phyloP scores from a whole-genome alignment of 2,329 filamentous ascomycete genomes.

The Hypoxylon sp. region DNA sequence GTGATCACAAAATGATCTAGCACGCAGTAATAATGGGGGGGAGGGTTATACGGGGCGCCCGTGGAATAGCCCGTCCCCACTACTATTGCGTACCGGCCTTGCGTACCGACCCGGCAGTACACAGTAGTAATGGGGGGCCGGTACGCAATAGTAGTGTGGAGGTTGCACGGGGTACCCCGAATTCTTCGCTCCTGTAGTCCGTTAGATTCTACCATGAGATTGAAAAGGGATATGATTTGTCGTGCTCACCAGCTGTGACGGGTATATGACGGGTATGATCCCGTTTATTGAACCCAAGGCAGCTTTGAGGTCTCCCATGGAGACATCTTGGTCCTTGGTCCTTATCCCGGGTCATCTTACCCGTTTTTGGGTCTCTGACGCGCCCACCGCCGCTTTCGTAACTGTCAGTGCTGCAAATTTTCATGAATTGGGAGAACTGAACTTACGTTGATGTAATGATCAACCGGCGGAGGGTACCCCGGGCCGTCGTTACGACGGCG shows the following conservation, averaged over 20 bases:
- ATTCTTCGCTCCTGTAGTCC: slow-evolving; percentile 60
- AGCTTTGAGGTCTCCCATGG: slow-evolving; percentile 52
- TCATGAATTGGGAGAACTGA: not conserved
- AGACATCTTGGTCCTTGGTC: slow-evolving; percentile 62
- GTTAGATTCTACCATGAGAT: slow-evolving; percentile 22
- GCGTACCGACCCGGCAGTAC: no score
- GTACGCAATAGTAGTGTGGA: no score
- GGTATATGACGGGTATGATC: slow-evolving; percentile 64
- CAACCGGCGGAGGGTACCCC: no score
- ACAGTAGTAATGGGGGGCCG: no score
- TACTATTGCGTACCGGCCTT: no score
- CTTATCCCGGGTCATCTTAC: slow-evolving; percentile 59
- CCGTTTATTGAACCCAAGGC: slow-evolving; percentile 58
- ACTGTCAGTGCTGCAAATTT: slow-evolving; percentile 33
- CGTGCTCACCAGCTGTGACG: slow-evolving; percentile 63
- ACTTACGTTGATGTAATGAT: slow-evolving; percentile 72
- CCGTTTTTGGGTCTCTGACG: slow-evolving; percentile 50
- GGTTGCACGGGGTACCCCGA: slow-evolving; percentile 61
- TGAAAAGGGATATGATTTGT: not conserved
- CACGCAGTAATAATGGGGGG: slow-evolving; percentile 74
- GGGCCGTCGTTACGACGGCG: no score
- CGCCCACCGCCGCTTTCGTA: slow-evolving; percentile 40
- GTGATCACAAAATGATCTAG: slow-evolving; percentile 77
- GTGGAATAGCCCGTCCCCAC: no score
- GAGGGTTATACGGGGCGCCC: no score